Evolutionary conservation across 257 asterid species (phyloP).

Genomic region (Scutellaria baicalensis): DNA sequence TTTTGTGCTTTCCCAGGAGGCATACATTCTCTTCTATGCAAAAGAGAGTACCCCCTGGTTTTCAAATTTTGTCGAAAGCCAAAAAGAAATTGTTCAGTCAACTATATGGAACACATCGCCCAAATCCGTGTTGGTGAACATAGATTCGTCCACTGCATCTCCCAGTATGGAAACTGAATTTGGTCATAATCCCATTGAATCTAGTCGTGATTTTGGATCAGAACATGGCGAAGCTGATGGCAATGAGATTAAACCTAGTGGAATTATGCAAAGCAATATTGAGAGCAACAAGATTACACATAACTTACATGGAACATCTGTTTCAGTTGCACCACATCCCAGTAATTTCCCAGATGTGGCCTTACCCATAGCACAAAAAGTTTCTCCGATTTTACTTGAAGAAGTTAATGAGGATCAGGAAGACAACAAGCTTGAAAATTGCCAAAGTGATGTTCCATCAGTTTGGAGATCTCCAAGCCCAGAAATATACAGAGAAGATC

Average conservation of each 20-base stretch:
- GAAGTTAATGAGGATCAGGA: conserved; percentile 18
- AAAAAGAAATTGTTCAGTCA: conserved; percentile 27
- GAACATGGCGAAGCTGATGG: conserved; percentile 8
- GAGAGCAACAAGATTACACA: conserved; percentile 11
- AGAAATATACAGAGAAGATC: conserved; percentile 67
- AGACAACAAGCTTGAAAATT: not conserved
- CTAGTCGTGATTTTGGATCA: conserved; percentile 17
- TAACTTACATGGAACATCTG: conserved; percentile 7
- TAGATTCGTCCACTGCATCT: conserved; percentile 23
- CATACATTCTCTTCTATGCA: conserved; percentile 80
- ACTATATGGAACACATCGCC: conserved; percentile 54
- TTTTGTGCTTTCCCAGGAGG: conserved; percentile 74
- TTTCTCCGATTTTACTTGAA: conserved; percentile 25
- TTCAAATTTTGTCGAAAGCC: conserved; percentile 49
- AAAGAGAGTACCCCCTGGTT: conserved; percentile 68
- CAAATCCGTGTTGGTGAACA: conserved; percentile 64
- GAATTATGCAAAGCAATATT: conserved; percentile 5
- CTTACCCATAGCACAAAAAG: conserved; percentile 15
- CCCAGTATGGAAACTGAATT: conserved; percentile 11
- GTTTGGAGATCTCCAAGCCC: conserved; percentile 62
- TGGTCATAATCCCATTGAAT: conserved; percentile 19
- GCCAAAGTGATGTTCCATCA: conserved; percentile 5
- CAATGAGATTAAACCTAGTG: conserved; percentile 15
- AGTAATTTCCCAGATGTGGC: conserved; percentile 8
- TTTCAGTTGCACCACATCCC: conserved; percentile 16